phyloP scores from a whole-genome alignment of 495 filamentous ascomycete species.

The Niebla homalea region DNA sequence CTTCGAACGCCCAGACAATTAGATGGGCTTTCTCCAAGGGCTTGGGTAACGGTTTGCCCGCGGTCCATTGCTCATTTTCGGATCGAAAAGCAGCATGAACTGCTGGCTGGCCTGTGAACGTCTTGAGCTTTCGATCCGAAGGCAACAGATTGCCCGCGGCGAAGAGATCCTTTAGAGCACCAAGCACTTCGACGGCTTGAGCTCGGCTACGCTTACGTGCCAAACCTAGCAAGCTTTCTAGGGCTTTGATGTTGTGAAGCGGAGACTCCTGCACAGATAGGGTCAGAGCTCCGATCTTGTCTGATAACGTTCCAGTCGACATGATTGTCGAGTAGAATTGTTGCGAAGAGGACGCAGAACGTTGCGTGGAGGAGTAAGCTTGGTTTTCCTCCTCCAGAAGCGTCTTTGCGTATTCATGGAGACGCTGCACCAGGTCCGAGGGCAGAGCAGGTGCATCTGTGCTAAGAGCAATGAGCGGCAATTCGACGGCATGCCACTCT shows the following conservation, averaged over 20 bases:
- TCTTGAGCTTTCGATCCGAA: slow-evolving; percentile 60
- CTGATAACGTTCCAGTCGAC: slow-evolving; percentile 86
- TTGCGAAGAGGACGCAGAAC: slow-evolving; percentile 60
- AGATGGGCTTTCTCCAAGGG: slow-evolving; percentile 59
- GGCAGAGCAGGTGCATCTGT: slow-evolving; percentile 37
- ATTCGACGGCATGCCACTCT: slow-evolving; percentile 67
- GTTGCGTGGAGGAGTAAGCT: slow-evolving; percentile 41
- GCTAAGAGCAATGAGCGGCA: slow-evolving; percentile 40
- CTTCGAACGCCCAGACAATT: slow-evolving; percentile 83
- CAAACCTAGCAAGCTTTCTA: slow-evolving; percentile 67
- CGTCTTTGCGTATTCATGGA: slow-evolving; percentile 60
- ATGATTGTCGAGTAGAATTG: slow-evolving; percentile 95
- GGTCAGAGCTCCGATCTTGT: slow-evolving; percentile 91
- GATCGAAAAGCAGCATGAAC: slow-evolving; percentile 55
- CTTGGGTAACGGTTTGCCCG: slow-evolving; percentile 52
- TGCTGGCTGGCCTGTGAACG: slow-evolving; percentile 68
- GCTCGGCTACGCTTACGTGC: slow-evolving; percentile 81
- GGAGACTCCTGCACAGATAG: slow-evolving; percentile 91
- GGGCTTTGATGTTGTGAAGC: slow-evolving; percentile 74
- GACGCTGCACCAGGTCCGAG: slow-evolving; percentile 47
- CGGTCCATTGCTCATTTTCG: slow-evolving; percentile 44
- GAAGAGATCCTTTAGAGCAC: slow-evolving; percentile 85
- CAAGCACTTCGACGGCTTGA: slow-evolving; percentile 84
- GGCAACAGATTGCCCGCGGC: slow-evolving; percentile 78
- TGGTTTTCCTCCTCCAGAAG: slow-evolving; percentile 63